These are phyloP conservation scores for Chalciporus chontae DNA, from an alignment of 768 basidiomycete species.

Conservation along the genomic window DNA sequence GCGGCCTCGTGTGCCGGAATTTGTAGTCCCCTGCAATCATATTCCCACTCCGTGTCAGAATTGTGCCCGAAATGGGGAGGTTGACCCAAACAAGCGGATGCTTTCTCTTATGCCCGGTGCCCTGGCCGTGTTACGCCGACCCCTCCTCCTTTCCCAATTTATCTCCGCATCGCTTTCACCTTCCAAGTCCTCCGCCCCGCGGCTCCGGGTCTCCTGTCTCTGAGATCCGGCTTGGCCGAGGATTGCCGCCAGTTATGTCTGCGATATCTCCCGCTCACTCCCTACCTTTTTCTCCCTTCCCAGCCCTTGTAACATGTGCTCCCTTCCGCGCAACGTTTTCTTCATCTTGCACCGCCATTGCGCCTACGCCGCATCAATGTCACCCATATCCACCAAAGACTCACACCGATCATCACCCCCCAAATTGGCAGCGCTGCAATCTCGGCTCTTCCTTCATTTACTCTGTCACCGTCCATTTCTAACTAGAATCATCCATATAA, in stretches of 20 bases:
- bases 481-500: conserved; percentile 11
- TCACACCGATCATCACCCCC: conserved; percentile 19
- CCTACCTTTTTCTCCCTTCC: conserved; percentile 6
- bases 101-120: conserved; percentile 23
- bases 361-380: conserved; percentile 21
- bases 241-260: conserved; percentile 14
- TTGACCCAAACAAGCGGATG: conserved; percentile 10
- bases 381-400: conserved; percentile 1
- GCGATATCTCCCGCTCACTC: conserved; percentile 3
- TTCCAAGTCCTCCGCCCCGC: conserved; percentile 18
- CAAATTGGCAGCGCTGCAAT: conserved; percentile 21
- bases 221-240: conserved; percentile 31
- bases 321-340: conserved; percentile 29
- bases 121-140: conserved; percentile 18
- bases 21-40: conserved; percentile 28
- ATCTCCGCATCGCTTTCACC: conserved; percentile 18
- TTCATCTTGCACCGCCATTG: conserved; percentile 30
- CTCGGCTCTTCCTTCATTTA: conserved; percentile 24
- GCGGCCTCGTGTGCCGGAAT: conserved; percentile 33
- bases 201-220: conserved; percentile 21
- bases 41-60: conserved; percentile 20
- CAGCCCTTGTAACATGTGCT: conserved; percentile 21
- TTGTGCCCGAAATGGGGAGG: conserved; percentile 1
- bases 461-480: conserved; percentile 17
- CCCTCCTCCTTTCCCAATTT: conserved; percentile 18